Base-by-base conservation (phyloP, 192 early-diverging fungal genomes). In the Podochytrium sp. region DNA sequence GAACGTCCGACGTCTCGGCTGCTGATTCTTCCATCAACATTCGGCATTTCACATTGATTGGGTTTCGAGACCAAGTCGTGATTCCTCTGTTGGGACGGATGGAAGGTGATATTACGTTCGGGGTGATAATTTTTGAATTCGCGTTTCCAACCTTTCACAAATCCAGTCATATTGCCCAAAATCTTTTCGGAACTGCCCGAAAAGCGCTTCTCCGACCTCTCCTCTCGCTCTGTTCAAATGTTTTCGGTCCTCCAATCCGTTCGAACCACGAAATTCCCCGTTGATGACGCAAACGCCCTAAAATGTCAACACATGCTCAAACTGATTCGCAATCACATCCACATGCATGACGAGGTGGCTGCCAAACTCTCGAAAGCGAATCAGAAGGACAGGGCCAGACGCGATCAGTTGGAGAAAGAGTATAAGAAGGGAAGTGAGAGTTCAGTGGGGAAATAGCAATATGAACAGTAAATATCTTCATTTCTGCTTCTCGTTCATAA, bases 11-110 rank as follows among this genome's bases (percentile, higher is more conserved):
- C 14, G 85, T 43, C 82, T 79, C 14, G 78, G 86, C 56, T 76
- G 81, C 53, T 74, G 39, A 84, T 85, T 16, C 66, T 7, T 12
- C 40, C 23, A 35, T 68, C 69, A 86, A 91, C 73, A 83, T 93
- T 0, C 73, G 92, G 23, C 83, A 72, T 33, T 81, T 91, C 72
- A 86, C 89, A 0, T 71, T 93, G 30, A 79, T 82, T 64, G 80
- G 82, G 53, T 93, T 92, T 63, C 77, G 92, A 27, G 90, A 92
- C 68, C 67, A 85, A 66, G 86, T 93, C 14, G 85, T 92, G 35
- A 69, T 90, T 33, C 86, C 91, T 6, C 80, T 90, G 65, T 79
- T 80, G 3, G 79, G 82, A 23, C 79, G 91, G 27, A 73, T 93
- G 14, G 86, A 85, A 79, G 88, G 91, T 92, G n/a, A n/a, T n/a